Conservation (phyloP, 495 filamentous ascomycete species). For the Trichoderma asperelloides region DNA sequence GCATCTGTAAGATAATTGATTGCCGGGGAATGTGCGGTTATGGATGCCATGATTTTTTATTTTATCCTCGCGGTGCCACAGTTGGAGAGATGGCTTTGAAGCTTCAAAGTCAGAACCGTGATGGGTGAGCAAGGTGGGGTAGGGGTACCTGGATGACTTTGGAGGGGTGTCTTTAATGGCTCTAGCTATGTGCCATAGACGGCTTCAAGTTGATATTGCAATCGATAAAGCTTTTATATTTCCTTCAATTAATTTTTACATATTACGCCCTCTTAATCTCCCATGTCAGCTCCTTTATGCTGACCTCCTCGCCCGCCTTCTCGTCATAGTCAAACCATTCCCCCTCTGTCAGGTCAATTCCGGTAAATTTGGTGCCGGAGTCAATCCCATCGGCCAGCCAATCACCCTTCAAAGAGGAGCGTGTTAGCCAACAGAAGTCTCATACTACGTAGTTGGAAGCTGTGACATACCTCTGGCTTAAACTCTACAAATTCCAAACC, state of each 20-base stretch:
- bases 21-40: background rate
- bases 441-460: background rate
- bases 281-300: conserved; percentile 89
- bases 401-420: conserved; percentile 50
- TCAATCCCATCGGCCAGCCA: conserved; percentile 80
- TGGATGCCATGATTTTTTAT: background rate
- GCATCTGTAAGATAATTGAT: conserved; percentile 40
- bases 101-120: background rate
- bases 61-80: background rate
- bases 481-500: conserved; percentile 90
- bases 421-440: background rate
- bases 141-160: background rate
- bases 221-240: background rate
- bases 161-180: background rate
- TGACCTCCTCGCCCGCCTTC: conserved; percentile 50
- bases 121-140: background rate
- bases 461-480: conserved; percentile 61
- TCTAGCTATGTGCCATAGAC: background rate
- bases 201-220: background rate
- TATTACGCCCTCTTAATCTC: conserved; percentile 58
- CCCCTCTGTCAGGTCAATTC: conserved; percentile 72
- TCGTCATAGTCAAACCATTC: conserved; percentile 59
- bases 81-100: background rate
- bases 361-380: conserved; percentile 65
- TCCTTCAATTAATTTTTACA: background rate